These are phyloP conservation scores for Puccinia horiana DNA, from an alignment of 1,284 basidiomycete genomes.

Conservation along the genomic window DNA sequence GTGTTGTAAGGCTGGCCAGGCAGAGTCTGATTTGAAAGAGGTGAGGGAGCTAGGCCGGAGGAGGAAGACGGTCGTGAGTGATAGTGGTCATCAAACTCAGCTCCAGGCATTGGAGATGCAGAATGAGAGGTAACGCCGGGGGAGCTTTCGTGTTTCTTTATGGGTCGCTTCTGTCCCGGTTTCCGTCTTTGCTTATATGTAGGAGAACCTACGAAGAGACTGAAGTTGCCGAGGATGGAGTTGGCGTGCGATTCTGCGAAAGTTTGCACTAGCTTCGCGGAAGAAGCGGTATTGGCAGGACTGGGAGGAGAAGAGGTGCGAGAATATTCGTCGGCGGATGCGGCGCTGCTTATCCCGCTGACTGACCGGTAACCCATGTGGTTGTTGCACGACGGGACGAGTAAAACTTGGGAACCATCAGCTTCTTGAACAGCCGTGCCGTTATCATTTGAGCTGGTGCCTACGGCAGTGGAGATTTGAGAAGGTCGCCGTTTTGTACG, in stretches of 20 bases:
- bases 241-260: constrained; percentile 55
- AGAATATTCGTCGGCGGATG: constrained; percentile 61
- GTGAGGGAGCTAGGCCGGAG: background rate
- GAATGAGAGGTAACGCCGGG: constrained; percentile 46
- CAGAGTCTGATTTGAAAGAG: constrained; percentile 13
- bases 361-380: constrained; percentile 42
- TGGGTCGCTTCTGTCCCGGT: constrained; percentile 62
- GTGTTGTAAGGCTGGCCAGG: constrained; percentile 48
- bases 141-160: constrained; percentile 36
- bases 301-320: constrained; percentile 52
- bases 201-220: constrained; percentile 77
- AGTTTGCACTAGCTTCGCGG: constrained; percentile 53
- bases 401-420: constrained; percentile 44
- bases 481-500: constrained; percentile 43
- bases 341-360: constrained; percentile 56
- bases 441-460: constrained; percentile 8
- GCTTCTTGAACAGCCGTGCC: constrained; percentile 39
- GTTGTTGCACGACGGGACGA: constrained; percentile 41
- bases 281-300: constrained; percentile 54
- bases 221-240: constrained; percentile 69
- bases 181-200: constrained; percentile 83
- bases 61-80: constrained; percentile 46
- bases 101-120: constrained; percentile 46
- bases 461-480: constrained; percentile 43
- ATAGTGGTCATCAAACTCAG: constrained; percentile 41